These are phyloP conservation scores for Withania somnifera DNA, from an alignment of 305 asterid species.

Conservation along the genomic window DNA sequence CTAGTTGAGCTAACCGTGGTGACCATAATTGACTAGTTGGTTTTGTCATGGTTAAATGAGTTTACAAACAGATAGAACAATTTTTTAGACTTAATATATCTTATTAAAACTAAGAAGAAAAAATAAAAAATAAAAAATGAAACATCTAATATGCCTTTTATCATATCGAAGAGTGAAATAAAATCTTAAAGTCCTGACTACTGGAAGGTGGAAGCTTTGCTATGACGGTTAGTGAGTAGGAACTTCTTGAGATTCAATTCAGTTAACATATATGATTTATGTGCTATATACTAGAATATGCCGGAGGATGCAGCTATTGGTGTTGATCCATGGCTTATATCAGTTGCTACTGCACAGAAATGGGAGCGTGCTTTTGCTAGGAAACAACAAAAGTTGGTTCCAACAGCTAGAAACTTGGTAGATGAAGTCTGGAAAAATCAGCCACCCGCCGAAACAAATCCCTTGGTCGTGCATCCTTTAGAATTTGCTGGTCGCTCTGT, in stretches of 20 bases:
- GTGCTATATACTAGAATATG: constrained; percentile 48
- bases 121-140: neutral
- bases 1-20: neutral
- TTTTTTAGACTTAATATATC: neutral
- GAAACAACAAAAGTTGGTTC: constrained; percentile 68
- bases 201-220: neutral
- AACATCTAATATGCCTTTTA: neutral
- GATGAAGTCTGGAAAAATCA: constrained; percentile 86
- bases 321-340: constrained; percentile 90
- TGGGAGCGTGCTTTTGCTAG: constrained; percentile 71
- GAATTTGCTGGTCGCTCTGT: constrained; percentile 77
- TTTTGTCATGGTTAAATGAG: neutral
- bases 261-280: neutral
- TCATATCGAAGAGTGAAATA: neutral
- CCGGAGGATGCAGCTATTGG: constrained; percentile 68
- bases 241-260: neutral
- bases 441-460: constrained; percentile 60
- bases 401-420: constrained; percentile 59
- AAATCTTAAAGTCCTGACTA: neutral
- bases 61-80: neutral
- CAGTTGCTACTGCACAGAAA: constrained; percentile 78
- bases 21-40: neutral
- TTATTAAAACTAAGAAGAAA: neutral
- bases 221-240: neutral
- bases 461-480: constrained; percentile 58